Evolutionary conservation across 1,284 basidiomycete genomes (phyloP).

Genomic region (Termitomyces sp.): DNA sequence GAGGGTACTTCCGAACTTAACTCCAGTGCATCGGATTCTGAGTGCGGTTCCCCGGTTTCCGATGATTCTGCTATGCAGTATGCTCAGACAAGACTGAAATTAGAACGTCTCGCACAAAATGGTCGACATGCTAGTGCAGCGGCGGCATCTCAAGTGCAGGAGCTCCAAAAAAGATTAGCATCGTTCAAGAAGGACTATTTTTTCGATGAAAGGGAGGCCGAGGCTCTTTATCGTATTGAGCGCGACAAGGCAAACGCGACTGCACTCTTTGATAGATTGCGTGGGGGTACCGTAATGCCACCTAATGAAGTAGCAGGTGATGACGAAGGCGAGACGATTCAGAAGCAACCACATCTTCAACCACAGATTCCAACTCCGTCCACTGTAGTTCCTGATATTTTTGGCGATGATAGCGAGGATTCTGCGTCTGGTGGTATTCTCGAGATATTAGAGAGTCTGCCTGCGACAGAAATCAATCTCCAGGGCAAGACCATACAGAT

Average conservation of each 20-base stretch:
- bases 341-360: constrained; percentile 20
- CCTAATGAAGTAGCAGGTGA: constrained; percentile 5
- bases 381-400: constrained; percentile 36
- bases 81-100: constrained; percentile 50
- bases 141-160: constrained; percentile 19
- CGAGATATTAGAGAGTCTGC: constrained; percentile 71
- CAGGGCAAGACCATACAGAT: constrained; percentile 57
- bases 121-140: constrained; percentile 9
- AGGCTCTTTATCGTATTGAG: constrained; percentile 52
- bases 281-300: constrained; percentile 15
- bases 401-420: constrained; percentile 55
- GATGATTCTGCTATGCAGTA: constrained; percentile 64
- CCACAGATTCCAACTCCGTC: constrained; percentile 12
- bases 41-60: constrained; percentile 30
- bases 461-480: constrained; percentile 44
- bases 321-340: constrained; percentile 10
- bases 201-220: constrained; percentile 69
- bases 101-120: constrained; percentile 33
- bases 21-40: constrained; percentile 20
- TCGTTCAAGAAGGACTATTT: constrained; percentile 66
- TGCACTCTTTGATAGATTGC: constrained; percentile 52
- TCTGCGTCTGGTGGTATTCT: constrained; percentile 63
- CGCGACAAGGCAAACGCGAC: constrained; percentile 48
- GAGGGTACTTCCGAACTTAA: constrained; percentile 11
- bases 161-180: constrained; percentile 50